A percentile compares a stretch with the other conserved stretches of the same genome.
Conservation (phyloP, 495 filamentous ascomycete genomes). For the Schizothecium vesticola region DNA sequence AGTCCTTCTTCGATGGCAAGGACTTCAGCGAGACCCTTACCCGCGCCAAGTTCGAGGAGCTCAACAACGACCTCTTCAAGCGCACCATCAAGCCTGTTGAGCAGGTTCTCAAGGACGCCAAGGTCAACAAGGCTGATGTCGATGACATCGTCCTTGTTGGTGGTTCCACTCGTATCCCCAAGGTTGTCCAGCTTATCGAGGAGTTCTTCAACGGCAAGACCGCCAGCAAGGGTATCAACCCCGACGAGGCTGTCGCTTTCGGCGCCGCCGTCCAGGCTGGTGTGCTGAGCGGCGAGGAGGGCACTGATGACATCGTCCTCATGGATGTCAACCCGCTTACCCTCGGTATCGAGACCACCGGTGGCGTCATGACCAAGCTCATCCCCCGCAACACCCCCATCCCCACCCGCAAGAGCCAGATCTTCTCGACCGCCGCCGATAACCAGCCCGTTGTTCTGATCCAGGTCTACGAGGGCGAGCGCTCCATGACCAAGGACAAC, state of each 20-base stretch:
- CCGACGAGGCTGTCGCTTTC: slow-evolving; percentile 96
- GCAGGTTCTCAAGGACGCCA: slow-evolving; percentile 90
- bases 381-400: slow-evolving; percentile 94
- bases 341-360: slow-evolving; percentile 97
- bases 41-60: slow-evolving; percentile 98
- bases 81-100: slow-evolving; percentile 98
- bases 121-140: slow-evolving; percentile 81
- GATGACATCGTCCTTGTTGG: slow-evolving; percentile 88
- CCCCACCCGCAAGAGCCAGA: slow-evolving; percentile 94
- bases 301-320: slow-evolving; percentile 72
- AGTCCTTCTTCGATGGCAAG: slow-evolving; percentile 92
- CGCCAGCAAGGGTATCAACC: slow-evolving; percentile 97
- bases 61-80: slow-evolving; percentile 98
- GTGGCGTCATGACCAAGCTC: slow-evolving; percentile 97
- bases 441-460: slow-evolving; percentile 97
- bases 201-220: slow-evolving; percentile 94
- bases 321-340: slow-evolving; percentile 98
- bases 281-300: slow-evolving; percentile 84
- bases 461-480: slow-evolving; percentile 96
- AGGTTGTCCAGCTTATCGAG: slow-evolving; percentile 90
- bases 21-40: slow-evolving; percentile 99
- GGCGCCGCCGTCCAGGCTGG: slow-evolving; percentile 96
- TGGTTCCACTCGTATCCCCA: slow-evolving; percentile 94
- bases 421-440: slow-evolving; percentile 96
- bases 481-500: slow-evolving; percentile 94